Evolutionary conservation across 2,329 filamentous ascomycete genomes (phyloP).

Genomic region (Cladorrhinum sp.): DNA sequence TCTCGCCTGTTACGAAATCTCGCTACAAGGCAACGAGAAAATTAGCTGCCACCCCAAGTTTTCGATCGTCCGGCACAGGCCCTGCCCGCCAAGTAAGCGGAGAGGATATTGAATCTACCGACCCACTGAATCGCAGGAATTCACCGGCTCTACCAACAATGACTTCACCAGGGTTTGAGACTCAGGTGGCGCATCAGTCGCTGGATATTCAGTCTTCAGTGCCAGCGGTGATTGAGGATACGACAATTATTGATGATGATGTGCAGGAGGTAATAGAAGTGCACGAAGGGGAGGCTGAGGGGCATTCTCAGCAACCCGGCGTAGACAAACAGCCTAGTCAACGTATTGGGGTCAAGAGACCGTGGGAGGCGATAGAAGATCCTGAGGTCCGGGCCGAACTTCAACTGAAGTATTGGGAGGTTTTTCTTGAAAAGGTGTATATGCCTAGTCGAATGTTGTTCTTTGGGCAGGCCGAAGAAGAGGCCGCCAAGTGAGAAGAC

Average conservation of each 20-base stretch:
- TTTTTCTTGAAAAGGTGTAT: neutral
- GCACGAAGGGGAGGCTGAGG: neutral
- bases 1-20: neutral
- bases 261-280: neutral
- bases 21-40: slow-evolving; percentile 16
- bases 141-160: neutral
- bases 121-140: neutral
- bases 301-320: neutral
- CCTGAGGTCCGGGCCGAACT: neutral
- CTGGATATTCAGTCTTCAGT: neutral
- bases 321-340: neutral
- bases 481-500: neutral
- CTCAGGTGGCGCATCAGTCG: neutral
- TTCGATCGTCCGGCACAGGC: neutral
- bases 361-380: slow-evolving; percentile 1
- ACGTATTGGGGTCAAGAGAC: neutral
- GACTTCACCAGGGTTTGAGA: neutral
- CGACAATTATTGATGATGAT: neutral
- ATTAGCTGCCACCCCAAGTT: neutral
- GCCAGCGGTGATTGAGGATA: neutral
- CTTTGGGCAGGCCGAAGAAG: neutral
- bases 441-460: neutral
- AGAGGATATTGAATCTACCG: neutral
- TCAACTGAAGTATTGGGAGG: neutral
- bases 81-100: neutral